Base-by-base conservation (phyloP, 768 basidiomycete species). In the Cystofilobasidium macerans region DNA sequence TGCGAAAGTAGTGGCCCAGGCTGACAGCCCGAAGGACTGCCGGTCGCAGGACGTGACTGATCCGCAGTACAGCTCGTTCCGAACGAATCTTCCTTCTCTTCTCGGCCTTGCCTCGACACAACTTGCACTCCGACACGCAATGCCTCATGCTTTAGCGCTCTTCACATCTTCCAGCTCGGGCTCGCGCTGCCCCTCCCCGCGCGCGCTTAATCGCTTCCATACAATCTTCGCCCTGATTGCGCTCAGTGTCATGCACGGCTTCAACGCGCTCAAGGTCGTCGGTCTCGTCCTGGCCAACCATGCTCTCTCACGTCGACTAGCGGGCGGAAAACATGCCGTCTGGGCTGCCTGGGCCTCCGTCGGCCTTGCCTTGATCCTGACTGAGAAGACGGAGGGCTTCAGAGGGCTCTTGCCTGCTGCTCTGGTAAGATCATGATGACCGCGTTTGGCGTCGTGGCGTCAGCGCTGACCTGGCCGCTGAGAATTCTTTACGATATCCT, bases 31-130 rank as follows among this genome's bases (percentile, higher is more conserved):
- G 16, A 32, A 16, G 6, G 8, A 11, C 11, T 40, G 22, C 42
- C 61, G 48, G n/a, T 24, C 28, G 13, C 70, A 97, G 94, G 95
- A 99, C 76, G 88, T 86, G 72, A 90, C 88, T 69, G 95, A 98
- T 72, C 78, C 81, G 0, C 95, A 98, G 78, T 97, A 92, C 74
- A 86, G 86, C 30, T 82, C 84, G 3, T 95, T 99, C 76, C 83
- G 95, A 43, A 80, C 81, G 71, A 89, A 91, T 73, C 73, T 97
- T 54, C 82, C 85, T 7, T 75, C 84, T 7, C 81, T 98, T 5
- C 71, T 80, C 42, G 47, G 74, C 47, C 78, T 88, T 33, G 77
- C 79, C 20, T 65, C 77, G 32, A 71, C 80, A n/a, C 87, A 86
- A 73, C 77, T 91, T 24, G 69, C 76, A 28, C 59, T 86, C 86